Percentiles rank a stretch among this genome's conserved stretches.
phyloP scores from a whole-genome alignment of 2,329 filamentous ascomycete species.

The Paraphoma chrysanthemicola region DNA sequence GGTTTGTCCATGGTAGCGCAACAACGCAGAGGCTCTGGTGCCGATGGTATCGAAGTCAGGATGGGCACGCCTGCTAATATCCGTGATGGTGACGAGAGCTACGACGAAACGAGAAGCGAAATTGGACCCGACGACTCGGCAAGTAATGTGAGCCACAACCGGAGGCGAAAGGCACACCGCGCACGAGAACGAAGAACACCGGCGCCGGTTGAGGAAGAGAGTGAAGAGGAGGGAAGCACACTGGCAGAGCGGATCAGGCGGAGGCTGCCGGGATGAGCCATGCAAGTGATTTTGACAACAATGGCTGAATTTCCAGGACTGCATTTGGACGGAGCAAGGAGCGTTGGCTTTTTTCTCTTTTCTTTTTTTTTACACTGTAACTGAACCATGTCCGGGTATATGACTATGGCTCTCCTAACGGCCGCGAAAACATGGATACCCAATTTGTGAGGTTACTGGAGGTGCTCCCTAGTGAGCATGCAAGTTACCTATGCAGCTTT shows the following conservation, averaged over 20 bases:
- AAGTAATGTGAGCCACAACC: slow-evolving; percentile 78
- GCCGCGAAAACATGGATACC: slow-evolving; percentile 35
- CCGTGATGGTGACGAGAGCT: slow-evolving; percentile 40
- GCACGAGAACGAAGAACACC: slow-evolving; percentile 74
- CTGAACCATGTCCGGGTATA: slow-evolving; percentile 11
- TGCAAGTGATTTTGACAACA: background rate
- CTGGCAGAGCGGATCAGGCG: slow-evolving; percentile 37
- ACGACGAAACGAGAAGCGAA: slow-evolving; percentile 53
- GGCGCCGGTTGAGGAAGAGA: slow-evolving; percentile 69
- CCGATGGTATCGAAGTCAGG: slow-evolving; percentile 51
- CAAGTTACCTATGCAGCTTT: background rate
- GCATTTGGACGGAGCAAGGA: slow-evolving; percentile 15
- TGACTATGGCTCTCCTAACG: slow-evolving; percentile 27
- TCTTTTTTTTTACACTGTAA: slow-evolving; percentile 7
- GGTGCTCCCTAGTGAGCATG: background rate
- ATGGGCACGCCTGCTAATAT: slow-evolving; percentile 57
- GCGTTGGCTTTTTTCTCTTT: slow-evolving; percentile 1
- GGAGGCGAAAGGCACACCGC: slow-evolving; percentile 71
- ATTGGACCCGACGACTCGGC: slow-evolving; percentile 81
- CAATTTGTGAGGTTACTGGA: slow-evolving; percentile 20
- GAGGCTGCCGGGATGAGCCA: slow-evolving; percentile 22
- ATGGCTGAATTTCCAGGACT: slow-evolving; percentile 1
- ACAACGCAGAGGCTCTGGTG: slow-evolving; percentile 58
- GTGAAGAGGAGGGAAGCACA: slow-evolving; percentile 32
- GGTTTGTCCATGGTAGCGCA: slow-evolving; percentile 73